Conservation (phyloP, 768 basidiomycete species). For the Pleurotus tuoliensis region DNA sequence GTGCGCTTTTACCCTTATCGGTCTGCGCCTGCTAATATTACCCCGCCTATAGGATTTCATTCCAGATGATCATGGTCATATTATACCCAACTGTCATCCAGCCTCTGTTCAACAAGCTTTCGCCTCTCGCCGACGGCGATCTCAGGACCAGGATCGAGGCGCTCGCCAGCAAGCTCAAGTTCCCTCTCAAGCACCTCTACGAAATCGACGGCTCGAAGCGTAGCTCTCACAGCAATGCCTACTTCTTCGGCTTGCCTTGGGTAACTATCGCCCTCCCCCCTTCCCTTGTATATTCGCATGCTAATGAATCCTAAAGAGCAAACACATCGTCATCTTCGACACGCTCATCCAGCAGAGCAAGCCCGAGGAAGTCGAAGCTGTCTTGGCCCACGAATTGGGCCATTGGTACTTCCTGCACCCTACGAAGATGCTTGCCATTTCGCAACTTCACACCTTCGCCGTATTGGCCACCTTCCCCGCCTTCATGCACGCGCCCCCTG, state of each 20-base stretch:
- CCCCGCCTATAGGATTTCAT: constrained; percentile 49
- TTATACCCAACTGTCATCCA: constrained; percentile 86
- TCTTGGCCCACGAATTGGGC: constrained; percentile 95
- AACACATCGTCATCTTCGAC: constrained; percentile 96
- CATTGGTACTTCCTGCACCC: constrained; percentile 96
- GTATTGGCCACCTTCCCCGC: constrained; percentile 88
- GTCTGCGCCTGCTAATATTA: neutral
- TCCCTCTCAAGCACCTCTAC: constrained; percentile 92
- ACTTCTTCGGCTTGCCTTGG: constrained; percentile 97
- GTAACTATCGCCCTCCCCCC: constrained; percentile 33
- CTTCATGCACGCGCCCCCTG: constrained; percentile 75
- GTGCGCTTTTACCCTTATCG: constrained; percentile 38
- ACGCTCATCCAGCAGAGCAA: constrained; percentile 91
- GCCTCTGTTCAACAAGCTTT: constrained; percentile 96
- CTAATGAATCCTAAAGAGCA: constrained; percentile 46
- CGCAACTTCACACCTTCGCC: constrained; percentile 84
- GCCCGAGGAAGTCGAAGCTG: constrained; percentile 92
- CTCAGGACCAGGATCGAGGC: constrained; percentile 73
- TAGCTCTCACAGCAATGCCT: constrained; percentile 95
- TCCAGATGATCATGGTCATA: constrained; percentile 83
- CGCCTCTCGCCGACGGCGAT: constrained; percentile 75
- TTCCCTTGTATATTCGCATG: neutral
- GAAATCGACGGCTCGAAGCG: constrained; percentile 98
- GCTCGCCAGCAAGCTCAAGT: constrained; percentile 77
- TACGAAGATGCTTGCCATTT: constrained; percentile 80